Evolutionary conservation across 164 flowering plant species (phyloP).

Genomic region (Protea cynaroides): DNA sequence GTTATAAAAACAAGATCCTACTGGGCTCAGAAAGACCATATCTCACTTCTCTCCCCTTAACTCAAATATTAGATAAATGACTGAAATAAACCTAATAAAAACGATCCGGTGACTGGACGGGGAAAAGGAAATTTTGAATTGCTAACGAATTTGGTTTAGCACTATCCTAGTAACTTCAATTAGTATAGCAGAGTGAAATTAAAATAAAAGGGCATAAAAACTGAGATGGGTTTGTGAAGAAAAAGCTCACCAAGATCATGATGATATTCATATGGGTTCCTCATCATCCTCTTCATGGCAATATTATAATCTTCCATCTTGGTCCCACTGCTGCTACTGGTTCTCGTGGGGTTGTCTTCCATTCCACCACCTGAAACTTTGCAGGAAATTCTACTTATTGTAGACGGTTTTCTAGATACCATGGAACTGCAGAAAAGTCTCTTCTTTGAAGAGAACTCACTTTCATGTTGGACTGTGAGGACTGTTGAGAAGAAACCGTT

Average conservation of each 20-base stretch:
- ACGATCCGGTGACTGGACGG: no score
- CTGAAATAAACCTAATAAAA: no score
- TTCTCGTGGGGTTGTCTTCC: conserved; percentile 24
- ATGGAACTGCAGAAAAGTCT: background rate
- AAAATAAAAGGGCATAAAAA: background rate
- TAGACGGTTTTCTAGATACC: conserved; percentile 7
- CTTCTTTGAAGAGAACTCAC: conserved; percentile 1
- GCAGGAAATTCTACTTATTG: conserved; percentile 22
- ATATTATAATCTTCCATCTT: conserved; percentile 79
- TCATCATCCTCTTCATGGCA: conserved; percentile 92
- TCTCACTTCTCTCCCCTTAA: no score
- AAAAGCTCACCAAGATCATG: conserved; percentile 71
- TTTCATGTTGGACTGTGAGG: conserved; percentile 15
- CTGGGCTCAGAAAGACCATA: no score
- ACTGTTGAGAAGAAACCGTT: conserved; percentile 18
- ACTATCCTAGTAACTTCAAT: background rate
- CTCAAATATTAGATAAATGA: no score
- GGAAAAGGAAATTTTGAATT: no score
- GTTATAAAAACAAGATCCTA: no score
- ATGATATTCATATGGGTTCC: conserved; percentile 91
- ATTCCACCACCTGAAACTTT: conserved; percentile 27
- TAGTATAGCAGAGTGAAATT: background rate
- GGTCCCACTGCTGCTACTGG: conserved; percentile 12
- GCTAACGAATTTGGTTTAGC: no score
- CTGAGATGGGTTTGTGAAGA: background rate